Base-by-base conservation (phyloP, 441 rosid genomes). In the Erodium texanum region DNA sequence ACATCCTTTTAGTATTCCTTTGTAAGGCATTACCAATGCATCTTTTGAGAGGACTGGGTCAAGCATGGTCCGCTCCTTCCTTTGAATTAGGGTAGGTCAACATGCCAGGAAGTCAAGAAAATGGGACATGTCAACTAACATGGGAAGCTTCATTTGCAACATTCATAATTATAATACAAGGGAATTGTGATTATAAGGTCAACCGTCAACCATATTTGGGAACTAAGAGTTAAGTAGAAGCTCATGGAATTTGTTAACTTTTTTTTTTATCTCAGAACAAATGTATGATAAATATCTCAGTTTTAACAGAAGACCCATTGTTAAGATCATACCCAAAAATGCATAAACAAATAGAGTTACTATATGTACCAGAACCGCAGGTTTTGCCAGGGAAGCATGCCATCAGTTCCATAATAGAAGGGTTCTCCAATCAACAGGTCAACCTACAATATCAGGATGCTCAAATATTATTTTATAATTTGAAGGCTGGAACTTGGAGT, bases 361-460 rank as follows among this genome's bases (percentile, higher is more conserved):
- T 15, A 64, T 54, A 74, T 67, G n/a, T 82, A 94, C 99, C 99
- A 94, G 81, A 94, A 94, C 41, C 96, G 94, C 67, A 94, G 85
- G 81, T 86, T 87, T 72, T 88, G 89, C 97, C 98, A 94, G 7
- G 96, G 99, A 77, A 94, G 97, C 79, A 78, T 78, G 75, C 86
- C 86, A 66, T 92, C 97, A 74, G 79, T 82, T 70, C 89, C 98
- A 74, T 73, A 78, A 77, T 85, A 94, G 76, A 82, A 89, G 34
- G 97, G 99, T 73, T 94, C 99, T 71, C 89, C 96, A 67, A 94
- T 80, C 79, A 92, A 76, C 72, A 88, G 76, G 75, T 94, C 98
- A 81, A 87, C 82, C 99, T 92, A 80, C 69, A 72, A 48, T 45
- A 23, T 67, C 24, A 48, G 34, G 16, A 38, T 59, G 36, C 65